Conservation (phyloP, 2,329 filamentous ascomycete genomes). For the Pestalotiopsis sp. region DNA sequence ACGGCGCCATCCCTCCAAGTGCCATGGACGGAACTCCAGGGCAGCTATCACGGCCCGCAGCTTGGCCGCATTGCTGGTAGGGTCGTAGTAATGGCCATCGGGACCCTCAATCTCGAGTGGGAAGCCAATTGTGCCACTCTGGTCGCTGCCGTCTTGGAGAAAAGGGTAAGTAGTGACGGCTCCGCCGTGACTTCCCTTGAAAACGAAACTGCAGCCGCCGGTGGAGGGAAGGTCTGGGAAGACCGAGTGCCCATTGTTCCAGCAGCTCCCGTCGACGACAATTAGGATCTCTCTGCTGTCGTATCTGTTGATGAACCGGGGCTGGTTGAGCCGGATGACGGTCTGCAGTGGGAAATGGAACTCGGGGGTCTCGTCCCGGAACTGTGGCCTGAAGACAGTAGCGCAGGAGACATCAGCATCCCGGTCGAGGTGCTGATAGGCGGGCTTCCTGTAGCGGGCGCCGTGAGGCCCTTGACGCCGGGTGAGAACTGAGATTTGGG, state of each 20-base stretch:
- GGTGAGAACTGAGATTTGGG: neutral
- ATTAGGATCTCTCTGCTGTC: conserved; percentile 41
- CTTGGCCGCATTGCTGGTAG: conserved; percentile 47
- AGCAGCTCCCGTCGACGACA: conserved; percentile 44
- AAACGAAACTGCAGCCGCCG: conserved; percentile 34
- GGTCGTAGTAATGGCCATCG: conserved; percentile 21
- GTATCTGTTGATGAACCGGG: conserved; percentile 37
- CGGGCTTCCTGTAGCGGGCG: conserved; percentile 2
- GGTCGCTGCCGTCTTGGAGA: conserved; percentile 6
- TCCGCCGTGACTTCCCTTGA: conserved; percentile 25
- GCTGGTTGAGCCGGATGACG: conserved; percentile 26
- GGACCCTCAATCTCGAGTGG: conserved; percentile 38
- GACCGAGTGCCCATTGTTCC: conserved; percentile 37
- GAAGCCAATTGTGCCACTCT: conserved; percentile 22
- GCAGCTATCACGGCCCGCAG: conserved; percentile 47
- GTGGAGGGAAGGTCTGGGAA: neutral
- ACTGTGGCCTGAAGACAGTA: conserved; percentile 28
- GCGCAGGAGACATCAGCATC: conserved; percentile 28
- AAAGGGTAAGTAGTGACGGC: conserved; percentile 6
- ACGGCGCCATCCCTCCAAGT: conserved; percentile 38
- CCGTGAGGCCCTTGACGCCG: neutral
- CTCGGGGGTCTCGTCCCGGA: conserved; percentile 31
- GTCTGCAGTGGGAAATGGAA: conserved; percentile 36
- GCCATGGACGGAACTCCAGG: conserved; percentile 44
- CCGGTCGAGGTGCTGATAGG: conserved; percentile 24